Evolutionary conservation across 768 basidiomycete species (phyloP), one percentile per base, ranked within the genome.

Genomic region (Tephrocybe sp.): DNA sequence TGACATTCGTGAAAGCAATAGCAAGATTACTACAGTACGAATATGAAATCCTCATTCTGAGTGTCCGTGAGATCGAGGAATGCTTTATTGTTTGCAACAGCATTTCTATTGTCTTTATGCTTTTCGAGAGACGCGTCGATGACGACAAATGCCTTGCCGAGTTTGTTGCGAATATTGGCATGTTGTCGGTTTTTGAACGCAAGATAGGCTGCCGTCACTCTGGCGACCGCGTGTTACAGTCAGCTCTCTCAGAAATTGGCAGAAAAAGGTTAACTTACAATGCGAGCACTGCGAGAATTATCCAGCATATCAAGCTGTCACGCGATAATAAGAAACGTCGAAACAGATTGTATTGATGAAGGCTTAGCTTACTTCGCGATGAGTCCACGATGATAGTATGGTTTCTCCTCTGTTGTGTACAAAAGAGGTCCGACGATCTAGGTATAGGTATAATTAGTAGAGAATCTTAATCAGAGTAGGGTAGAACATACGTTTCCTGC

Each of bases 61-160:
- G 50, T 44, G 56, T 74, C 74, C 8, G 74, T 70, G 11, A 75
- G 53, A 56, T 75, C 73, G 42, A 69, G 57, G 48, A 75, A 74
- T 0, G 70, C 66, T 42, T 68, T 62, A 21, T 66, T 60, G 50
- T 70, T 72, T 20, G 54, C 32, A 12, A 56, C 61, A 33, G 46
- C 50, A 18, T 61, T 48, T 26, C 53, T 41, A n/a, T 36, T 37
- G 37, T 58, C 50, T 25, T 20, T 46, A 4, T 56, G 45, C 43
- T 65, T 66, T 50, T 73, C 66, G 25, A 78, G n/a, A 25, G 74
- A 75, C 3, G 61, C 65, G 53, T 77, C 76, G 30, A 68, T 30
- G n/a, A 75, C 48, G 3, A 62, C 56, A 1, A 53, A 70, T 1
- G 62, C 37, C 50, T 73, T 73, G 7, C 74, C 76, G 18, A 68